phyloP scores from a whole-genome alignment of 2,329 filamentous ascomycete species.

The Alternaria alternata region DNA sequence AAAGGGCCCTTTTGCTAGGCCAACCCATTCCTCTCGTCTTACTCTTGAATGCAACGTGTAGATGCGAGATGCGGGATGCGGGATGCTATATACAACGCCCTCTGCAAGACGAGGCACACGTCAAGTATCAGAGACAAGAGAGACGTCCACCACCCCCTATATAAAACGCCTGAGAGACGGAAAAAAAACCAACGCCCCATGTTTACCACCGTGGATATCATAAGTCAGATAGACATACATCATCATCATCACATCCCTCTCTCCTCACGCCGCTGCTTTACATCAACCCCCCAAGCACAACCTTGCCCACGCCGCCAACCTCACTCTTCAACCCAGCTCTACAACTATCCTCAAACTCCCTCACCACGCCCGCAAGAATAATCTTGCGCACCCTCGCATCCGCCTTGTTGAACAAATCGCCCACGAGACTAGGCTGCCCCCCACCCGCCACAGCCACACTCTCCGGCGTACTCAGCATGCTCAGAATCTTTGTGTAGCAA shows the following conservation, averaged over 20 bases:
- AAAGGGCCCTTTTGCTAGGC: too few species aligned
- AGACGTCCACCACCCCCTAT: too few species aligned
- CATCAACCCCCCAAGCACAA: slow-evolving; percentile 88
- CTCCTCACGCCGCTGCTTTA: slow-evolving; percentile 33
- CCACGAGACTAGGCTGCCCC: slow-evolving; percentile 59
- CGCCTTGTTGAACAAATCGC: slow-evolving; percentile 88
- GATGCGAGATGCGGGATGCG: too few species aligned
- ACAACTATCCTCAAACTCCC: slow-evolving; percentile 92
- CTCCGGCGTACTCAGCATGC: slow-evolving; percentile 76
- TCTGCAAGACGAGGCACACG: too few species aligned
- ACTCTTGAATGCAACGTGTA: too few species aligned
- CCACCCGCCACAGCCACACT: slow-evolving; percentile 34
- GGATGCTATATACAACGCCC: too few species aligned
- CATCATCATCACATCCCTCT: neutral
- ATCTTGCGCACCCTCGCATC: slow-evolving; percentile 88
- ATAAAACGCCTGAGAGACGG: too few species aligned
- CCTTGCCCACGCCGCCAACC: slow-evolving; percentile 83
- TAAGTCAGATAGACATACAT: too few species aligned
- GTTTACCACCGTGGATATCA: too few species aligned
- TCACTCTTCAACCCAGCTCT: slow-evolving; percentile 79
- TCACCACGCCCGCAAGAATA: slow-evolving; percentile 83
- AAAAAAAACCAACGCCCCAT: too few species aligned
- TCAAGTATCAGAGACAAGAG: too few species aligned
- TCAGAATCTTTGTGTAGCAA: slow-evolving; percentile 81
- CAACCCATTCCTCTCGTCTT: too few species aligned